Base-by-base conservation (phyloP, 2,329 filamentous ascomycete species). In the Ascochyta pisi region DNA sequence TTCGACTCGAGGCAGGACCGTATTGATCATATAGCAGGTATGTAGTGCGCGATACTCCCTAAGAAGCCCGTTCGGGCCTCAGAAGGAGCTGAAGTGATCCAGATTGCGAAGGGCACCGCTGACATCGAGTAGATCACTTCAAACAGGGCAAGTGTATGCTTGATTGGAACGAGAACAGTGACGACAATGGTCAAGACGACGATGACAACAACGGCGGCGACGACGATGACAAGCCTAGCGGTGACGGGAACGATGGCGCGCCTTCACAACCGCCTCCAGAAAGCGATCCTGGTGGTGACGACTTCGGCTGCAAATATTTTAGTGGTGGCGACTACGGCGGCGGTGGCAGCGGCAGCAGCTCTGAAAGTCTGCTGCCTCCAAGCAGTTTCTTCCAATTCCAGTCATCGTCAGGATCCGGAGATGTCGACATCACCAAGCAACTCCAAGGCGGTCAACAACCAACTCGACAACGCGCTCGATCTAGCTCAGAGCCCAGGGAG, bases 71-170 rank as follows among this genome's bases (percentile, higher is more conserved):
- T 5, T 12, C 8, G 27, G 13, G 29, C 4, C 29, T 10, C 10
- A 10, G 10, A 12, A 31, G 29, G 10, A 12, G 29, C 12, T 3
- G 12, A 6, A 5, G 6, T 15, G 29, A 31, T 13, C 6, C 29
- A 31, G 4, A 31, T 13, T 5, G 29, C 29, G 12, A 31, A 31
- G 29, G 13, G 47, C 22, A 1, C 16, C 13, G 15, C 23, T 44
- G 23, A 44, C 6, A 23, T n/a, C 5, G 13, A 39, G 34, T 57
- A 52, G 68, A 73, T 8, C 73, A 76, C 58, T 76, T 76, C 64
- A 73, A 73, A 50, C 63, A 73, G 43, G 73, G 73, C 43, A 75
- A 74, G 60, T 70, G 64, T 46, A 76, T 76, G 73, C 67, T 75
- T 33, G 71, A 74, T 58, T 75, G 72, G 73, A 68, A 66, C 47